phyloP scores from a whole-genome alignment of 352 stramenopile species.

The Globisporangium irregulare region DNA sequence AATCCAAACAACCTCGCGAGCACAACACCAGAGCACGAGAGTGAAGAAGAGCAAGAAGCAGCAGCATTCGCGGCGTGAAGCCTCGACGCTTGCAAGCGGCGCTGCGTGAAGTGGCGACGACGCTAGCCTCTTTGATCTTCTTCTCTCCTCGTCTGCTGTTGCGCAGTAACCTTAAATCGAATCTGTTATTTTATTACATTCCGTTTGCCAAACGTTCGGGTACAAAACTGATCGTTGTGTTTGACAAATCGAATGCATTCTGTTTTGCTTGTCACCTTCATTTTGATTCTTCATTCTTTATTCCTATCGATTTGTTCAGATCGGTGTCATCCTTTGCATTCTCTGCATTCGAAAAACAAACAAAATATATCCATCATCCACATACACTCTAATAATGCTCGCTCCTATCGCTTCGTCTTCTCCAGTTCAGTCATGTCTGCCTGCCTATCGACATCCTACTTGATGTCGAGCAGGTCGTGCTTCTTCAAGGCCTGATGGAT shows the following conservation, averaged over 20 bases:
- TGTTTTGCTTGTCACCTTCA: background rate
- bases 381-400: slow-evolving; percentile 9
- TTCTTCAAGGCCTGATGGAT: slow-evolving; percentile 52
- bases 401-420: background rate
- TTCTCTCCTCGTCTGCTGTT: slow-evolving; percentile 1
- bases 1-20: background rate
- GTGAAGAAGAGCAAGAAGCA: slow-evolving; percentile 1
- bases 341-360: background rate
- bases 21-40: background rate
- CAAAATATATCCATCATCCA: slow-evolving; percentile 2
- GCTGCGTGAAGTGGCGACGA: background rate
- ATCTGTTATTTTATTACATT: slow-evolving; percentile 19
- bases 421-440: background rate
- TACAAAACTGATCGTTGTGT: background rate
- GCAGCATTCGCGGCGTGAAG: background rate
- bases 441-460: slow-evolving; percentile 29
- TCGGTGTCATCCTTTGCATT: background rate
- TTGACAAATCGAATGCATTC: background rate
- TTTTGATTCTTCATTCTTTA: background rate
- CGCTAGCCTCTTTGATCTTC: background rate
- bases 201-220: background rate
- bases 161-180: slow-evolving; percentile 18
- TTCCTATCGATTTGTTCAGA: background rate
- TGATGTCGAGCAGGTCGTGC: slow-evolving; percentile 70
- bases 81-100: background rate